Percentiles rank a stretch among this genome's conserved stretches.
These are phyloP conservation scores for Solanum ahanhuiri DNA, from an alignment of 257 asterid genomes.

Conservation along the genomic window DNA sequence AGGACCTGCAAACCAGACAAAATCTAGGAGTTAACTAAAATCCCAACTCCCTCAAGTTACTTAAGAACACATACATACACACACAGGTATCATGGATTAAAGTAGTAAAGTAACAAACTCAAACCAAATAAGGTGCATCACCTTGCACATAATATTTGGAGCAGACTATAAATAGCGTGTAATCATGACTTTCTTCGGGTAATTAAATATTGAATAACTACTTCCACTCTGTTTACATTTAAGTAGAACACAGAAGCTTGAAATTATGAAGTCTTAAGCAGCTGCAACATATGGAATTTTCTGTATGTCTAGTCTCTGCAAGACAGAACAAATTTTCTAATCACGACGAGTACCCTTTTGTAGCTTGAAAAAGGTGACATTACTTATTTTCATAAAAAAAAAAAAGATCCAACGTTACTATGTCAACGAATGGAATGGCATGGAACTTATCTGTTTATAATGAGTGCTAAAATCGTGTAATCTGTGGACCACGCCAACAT, in stretches of 20 bases:
- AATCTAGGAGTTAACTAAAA: not conserved
- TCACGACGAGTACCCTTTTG: not conserved
- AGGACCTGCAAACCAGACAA: not conserved
- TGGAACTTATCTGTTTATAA: not conserved
- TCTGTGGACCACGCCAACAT: not conserved
- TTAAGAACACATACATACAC: not conserved
- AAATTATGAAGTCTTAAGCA: not conserved
- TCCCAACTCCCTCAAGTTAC: not conserved
- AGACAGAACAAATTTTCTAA: not conserved
- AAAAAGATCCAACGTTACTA: not conserved
- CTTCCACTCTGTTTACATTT: not conserved
- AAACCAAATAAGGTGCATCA: not conserved
- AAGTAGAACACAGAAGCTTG: not conserved
- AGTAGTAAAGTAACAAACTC: not conserved
- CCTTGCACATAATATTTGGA: not conserved
- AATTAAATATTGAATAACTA: not conserved
- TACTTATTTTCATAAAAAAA: not conserved
- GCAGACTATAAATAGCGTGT: not conserved
- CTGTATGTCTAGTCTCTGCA: not conserved
- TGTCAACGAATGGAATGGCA: not conserved
- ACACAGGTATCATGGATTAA: not conserved
- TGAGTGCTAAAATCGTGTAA: not conserved
- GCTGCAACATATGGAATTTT: not conserved
- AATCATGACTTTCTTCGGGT: not conserved
- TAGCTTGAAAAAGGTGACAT: not conserved